Base-by-base conservation (phyloP, 129 eudicot genomes). In the Flaveria bidentis region DNA sequence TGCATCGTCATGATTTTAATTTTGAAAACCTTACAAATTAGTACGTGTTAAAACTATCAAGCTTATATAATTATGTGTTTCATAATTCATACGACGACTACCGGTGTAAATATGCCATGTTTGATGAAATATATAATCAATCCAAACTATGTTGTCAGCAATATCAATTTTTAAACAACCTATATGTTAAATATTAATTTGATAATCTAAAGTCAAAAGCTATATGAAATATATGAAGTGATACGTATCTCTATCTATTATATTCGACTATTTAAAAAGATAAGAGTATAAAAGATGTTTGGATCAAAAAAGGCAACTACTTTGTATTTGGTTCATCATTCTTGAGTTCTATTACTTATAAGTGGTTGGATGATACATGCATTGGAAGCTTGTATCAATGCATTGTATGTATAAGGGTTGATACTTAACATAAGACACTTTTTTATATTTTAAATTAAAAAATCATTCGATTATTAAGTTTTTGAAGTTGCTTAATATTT, bases 121-220 rank as follows among this genome's bases (percentile, higher is more conserved):
- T 36, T 36, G 41, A 5, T 44, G 49, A 44, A 44, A 10, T 44
- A 44, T 9, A 30, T 13, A 50, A 66, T 55, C 11, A 55, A 55
- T 11, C 14, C 62, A 55, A 55, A 55, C 25, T 55, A 55, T 17
- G 62, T 17, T 17, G 62, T 7, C 4, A 55, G 25, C 62, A 55
- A 17, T 17, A 8, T 55, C 25, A 5, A 55, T 18, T 2, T 50
- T 17, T 18, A 55, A 55, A 55, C 61, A 53, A 18, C 28, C 61
- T 14, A 36, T 18, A 55, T 18, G 26, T 18, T 55, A 18, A 0
- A 55, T 55, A 55, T 55, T 18, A 55, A 55, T 50, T 50, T 18
- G 62, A 18, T 55, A 36, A 55, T 55, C 61, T 23, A 55, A 55
- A 55, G 61, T 55, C 62, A 55, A 55, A 50, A 55, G 28, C 18